Conservation (phyloP, 208 protist genomes). For the Crithidia sp. region DNA sequence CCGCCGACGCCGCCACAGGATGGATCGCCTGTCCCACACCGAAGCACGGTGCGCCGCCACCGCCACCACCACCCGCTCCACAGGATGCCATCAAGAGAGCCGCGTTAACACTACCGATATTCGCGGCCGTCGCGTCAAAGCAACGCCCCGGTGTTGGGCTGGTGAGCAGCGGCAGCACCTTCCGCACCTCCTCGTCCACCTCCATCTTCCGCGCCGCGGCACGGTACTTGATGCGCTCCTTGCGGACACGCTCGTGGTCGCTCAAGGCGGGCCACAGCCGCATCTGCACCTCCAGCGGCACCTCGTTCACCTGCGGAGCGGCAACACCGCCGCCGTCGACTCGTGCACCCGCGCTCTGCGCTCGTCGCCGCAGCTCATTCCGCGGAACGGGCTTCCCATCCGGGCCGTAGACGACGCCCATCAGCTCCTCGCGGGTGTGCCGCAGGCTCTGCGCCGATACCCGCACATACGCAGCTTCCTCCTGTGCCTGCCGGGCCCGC, state of each 20-base stretch:
- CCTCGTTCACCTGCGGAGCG: constrained; percentile 27
- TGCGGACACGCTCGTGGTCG: constrained; percentile 82
- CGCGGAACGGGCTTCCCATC: constrained; percentile 31
- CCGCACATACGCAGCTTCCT: constrained; percentile 58
- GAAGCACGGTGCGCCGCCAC: constrained; percentile 9
- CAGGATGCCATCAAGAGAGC: constrained; percentile 9
- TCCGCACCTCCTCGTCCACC: constrained; percentile 47
- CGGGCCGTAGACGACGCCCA: constrained; percentile 44
- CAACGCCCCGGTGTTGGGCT: constrained; percentile 28
- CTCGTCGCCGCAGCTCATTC: constrained; percentile 30
- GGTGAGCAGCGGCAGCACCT: constrained; percentile 53
- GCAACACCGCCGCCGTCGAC: background rate
- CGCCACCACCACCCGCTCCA: background rate
- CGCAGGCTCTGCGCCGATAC: constrained; percentile 62
- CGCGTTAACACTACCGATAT: background rate
- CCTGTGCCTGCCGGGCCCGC: constrained; percentile 57
- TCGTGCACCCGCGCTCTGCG: constrained; percentile 38
- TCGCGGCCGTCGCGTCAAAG: constrained; percentile 7
- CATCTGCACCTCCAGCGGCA: constrained; percentile 81
- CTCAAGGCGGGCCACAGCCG: constrained; percentile 82
- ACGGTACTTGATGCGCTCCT: constrained; percentile 69
- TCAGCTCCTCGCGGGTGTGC: constrained; percentile 52
- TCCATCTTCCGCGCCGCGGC: constrained; percentile 52
- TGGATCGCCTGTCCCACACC: constrained; percentile 33
- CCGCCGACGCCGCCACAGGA: background rate